Evolutionary conservation across 1,284 basidiomycete genomes (phyloP).

Genomic region (Afroboletus lepidellus): DNA sequence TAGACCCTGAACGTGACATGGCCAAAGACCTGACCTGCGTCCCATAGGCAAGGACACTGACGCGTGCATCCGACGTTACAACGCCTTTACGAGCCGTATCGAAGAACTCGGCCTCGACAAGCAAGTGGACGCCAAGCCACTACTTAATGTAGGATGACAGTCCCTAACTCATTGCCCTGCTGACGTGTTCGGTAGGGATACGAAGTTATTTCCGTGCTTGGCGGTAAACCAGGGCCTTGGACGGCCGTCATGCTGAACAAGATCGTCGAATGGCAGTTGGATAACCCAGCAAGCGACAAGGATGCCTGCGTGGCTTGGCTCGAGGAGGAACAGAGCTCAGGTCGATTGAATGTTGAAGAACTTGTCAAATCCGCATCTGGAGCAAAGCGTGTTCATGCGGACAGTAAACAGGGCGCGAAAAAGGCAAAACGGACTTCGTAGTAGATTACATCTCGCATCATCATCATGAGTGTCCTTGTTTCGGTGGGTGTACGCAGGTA

Average conservation of each 20-base stretch:
- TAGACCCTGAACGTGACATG: not conserved
- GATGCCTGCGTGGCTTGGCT: slow-evolving; percentile 75
- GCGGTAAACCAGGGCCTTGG: slow-evolving; percentile 65
- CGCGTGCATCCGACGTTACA: slow-evolving; percentile 59
- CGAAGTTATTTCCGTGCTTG: slow-evolving; percentile 58
- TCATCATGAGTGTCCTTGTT: slow-evolving; percentile 9
- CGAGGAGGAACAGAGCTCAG: slow-evolving; percentile 46
- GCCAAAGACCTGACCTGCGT: slow-evolving; percentile 7
- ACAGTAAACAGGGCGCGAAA: slow-evolving; percentile 40
- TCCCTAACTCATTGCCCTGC: not conserved
- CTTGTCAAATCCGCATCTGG: slow-evolving; percentile 21
- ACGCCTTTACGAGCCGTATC: slow-evolving; percentile 58
- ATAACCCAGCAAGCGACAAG: slow-evolving; percentile 62
- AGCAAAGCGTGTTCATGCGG: slow-evolving; percentile 25
- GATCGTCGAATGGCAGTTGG: slow-evolving; percentile 82
- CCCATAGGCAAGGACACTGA: slow-evolving; percentile 44
- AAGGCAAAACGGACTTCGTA: slow-evolving; percentile 41
- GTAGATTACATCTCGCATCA: not conserved
- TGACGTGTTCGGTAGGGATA: slow-evolving; percentile 57
- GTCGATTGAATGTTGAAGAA: slow-evolving; percentile 40
- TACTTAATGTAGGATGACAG: slow-evolving; percentile 68
- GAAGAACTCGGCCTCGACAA: slow-evolving; percentile 60
- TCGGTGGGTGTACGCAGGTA: slow-evolving; percentile 6
- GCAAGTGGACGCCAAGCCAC: slow-evolving; percentile 65
- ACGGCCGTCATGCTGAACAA: slow-evolving; percentile 60